Evolutionary conservation across 2,329 filamentous ascomycete species (phyloP).

Genomic region (Monosporascus sp.): DNA sequence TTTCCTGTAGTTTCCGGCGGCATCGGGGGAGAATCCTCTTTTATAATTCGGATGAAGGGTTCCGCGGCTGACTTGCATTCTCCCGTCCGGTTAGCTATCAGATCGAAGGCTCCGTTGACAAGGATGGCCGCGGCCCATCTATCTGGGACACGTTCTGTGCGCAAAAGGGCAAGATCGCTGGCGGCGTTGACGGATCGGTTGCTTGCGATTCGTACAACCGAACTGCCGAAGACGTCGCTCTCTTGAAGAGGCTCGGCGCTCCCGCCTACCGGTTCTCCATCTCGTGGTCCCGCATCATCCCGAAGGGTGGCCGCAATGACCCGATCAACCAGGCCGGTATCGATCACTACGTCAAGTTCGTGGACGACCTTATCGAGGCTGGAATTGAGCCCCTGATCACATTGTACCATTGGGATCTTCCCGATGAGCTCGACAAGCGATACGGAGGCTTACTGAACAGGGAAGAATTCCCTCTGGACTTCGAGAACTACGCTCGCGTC

Average conservation of each 20-base stretch:
- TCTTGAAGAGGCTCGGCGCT: constrained; percentile 69
- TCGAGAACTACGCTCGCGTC: constrained; percentile 69
- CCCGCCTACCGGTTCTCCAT: constrained; percentile 79
- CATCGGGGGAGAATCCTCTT: neutral
- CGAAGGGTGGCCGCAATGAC: constrained; percentile 76
- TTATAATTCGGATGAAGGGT: constrained; percentile 1
- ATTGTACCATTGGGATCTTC: constrained; percentile 84
- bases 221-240: constrained; percentile 68
- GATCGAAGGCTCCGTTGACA: constrained; percentile 70
- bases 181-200: constrained; percentile 66
- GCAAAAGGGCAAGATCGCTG: constrained; percentile 76
- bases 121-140: constrained; percentile 73
- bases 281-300: constrained; percentile 80
- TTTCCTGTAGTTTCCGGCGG: neutral
- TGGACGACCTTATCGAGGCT: constrained; percentile 70
- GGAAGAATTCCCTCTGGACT: constrained; percentile 77
- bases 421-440: constrained; percentile 69
- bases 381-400: constrained; percentile 79
- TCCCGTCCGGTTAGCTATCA: constrained; percentile 61
- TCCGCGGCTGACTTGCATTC: constrained; percentile 8
- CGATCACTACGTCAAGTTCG: constrained; percentile 71
- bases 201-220: constrained; percentile 87
- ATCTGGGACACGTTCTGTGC: constrained; percentile 91
- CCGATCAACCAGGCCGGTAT: constrained; percentile 75
- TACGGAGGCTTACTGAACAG: constrained; percentile 80